Evolutionary conservation across 2,329 filamentous ascomycete species (phyloP), one percentile per base, ranked within the genome.

Genomic region (Mycosphaerella sp.): DNA sequence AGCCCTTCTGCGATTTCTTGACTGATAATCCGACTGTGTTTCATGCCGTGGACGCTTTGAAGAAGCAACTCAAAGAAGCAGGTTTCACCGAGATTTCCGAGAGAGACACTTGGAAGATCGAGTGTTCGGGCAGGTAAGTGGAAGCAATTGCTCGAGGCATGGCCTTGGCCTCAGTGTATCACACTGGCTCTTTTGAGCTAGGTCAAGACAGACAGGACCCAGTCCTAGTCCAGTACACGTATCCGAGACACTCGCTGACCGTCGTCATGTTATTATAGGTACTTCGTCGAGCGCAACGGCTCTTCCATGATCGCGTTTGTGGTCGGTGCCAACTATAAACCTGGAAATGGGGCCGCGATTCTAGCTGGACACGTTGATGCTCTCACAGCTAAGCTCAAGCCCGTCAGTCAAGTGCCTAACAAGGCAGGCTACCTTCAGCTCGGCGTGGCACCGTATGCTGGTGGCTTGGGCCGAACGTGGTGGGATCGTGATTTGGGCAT

Each of bases 401-500:
- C 93, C 8, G 80, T 96, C 25, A 89, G 89, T 64, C 87, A 81
- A 64, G 83, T 95, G 64, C 82, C 85, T n/a, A 87, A 77, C 62
- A 89, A 86, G 67, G 85, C 87, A 28, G 91, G 93, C 48, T 98
- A 89, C 66, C 70, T 88, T 25, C 89, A 97, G 73, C 79, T 97
- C 6, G 91, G 88, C 18, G 88, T 97, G 47, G 90, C 93, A 2
- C 93, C 87, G 0, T 98, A 97, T 67, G 91, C 89, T 8, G 91
- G 93, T 44, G 89, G 77, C 1, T 73, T 97, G 55, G 93, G 90
- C 66, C 76, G 78, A 56, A 97, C 93, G 1, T 97, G 93, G 93
- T 97, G 90, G 91, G 93, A 97, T 69, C 82, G 93, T 34, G 93
- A 98, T 69, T 78, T 98, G 45, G 85, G 87, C 59, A 86, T 97